phyloP scores from a whole-genome alignment of 2,329 filamentous ascomycete genomes.

The Neonectria magnoliae region DNA sequence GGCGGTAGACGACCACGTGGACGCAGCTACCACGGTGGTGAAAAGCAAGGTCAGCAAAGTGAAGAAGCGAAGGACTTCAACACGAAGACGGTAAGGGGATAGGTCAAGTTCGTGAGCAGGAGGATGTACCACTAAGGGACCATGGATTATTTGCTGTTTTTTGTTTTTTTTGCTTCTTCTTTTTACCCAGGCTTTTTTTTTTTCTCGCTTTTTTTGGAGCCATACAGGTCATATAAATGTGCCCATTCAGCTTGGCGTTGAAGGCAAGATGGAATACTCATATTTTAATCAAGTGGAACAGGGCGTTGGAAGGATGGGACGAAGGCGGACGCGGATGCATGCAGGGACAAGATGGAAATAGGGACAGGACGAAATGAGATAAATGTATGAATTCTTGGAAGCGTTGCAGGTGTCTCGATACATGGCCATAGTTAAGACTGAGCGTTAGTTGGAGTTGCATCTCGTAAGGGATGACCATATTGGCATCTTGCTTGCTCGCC shows the following conservation, averaged over 20 bases:
- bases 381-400: slow-evolving; percentile 35
- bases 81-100: slow-evolving; percentile 45
- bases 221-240: slow-evolving; percentile 34
- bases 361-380: slow-evolving; percentile 33
- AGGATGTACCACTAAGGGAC: slow-evolving; percentile 27
- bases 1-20: slow-evolving; percentile 39
- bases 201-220: slow-evolving; percentile 16
- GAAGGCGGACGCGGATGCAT: slow-evolving; percentile 25
- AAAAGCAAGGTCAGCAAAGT: slow-evolving; percentile 45
- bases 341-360: slow-evolving; percentile 14
- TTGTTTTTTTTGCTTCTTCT: slow-evolving; percentile 16
- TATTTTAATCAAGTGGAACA: slow-evolving; percentile 31
- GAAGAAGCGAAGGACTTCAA: slow-evolving; percentile 49
- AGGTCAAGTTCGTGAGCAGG: background rate
- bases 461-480: background rate
- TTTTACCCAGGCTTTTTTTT: background rate
- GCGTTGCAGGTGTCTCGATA: background rate
- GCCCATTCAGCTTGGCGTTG: slow-evolving; percentile 41
- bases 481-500: no score
- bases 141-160: slow-evolving; percentile 23
- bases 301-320: slow-evolving; percentile 33
- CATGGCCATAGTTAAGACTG: background rate
- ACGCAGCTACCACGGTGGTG: slow-evolving; percentile 30
- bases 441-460: no score
- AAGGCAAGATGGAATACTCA: slow-evolving; percentile 33